phyloP scores from a whole-genome alignment of 176 grass and related monocot species.

The Carex parvula region DNA sequence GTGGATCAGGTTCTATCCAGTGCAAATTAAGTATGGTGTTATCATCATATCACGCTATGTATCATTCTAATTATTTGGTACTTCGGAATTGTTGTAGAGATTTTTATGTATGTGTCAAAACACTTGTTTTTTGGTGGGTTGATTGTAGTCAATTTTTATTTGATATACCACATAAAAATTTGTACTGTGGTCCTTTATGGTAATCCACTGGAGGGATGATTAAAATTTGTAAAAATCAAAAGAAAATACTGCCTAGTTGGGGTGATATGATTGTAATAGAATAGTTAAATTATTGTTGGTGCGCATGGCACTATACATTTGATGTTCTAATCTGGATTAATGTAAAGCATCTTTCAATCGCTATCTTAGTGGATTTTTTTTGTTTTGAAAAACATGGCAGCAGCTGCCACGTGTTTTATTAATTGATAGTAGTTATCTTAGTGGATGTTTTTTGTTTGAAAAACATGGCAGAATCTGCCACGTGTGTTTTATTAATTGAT shows the following conservation, averaged over 20 bases:
- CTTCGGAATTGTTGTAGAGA: conserved; percentile 8
- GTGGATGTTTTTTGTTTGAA: too few relatives aligned
- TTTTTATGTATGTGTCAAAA: conserved; percentile 41
- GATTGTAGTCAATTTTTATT: background rate
- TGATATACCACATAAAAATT: background rate
- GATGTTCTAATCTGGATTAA: background rate
- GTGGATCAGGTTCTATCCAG: conserved; percentile 34
- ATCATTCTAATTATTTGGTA: conserved; percentile 18
- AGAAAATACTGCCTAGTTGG: background rate
- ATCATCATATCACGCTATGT: background rate
- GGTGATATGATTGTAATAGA: background rate
- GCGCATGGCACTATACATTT: background rate
- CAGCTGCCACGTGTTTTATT: too few relatives aligned
- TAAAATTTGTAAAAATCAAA: conserved; percentile 16
- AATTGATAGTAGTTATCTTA: too few relatives aligned
- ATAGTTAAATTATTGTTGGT: conserved; percentile 7
- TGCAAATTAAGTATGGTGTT: background rate
- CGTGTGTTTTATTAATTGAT: too few relatives aligned
- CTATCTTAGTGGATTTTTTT: background rate
- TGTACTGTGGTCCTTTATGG: background rate
- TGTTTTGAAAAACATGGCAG: too few relatives aligned
- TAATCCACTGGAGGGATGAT: background rate
- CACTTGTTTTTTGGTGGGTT: conserved; percentile 15
- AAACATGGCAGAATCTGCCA: too few relatives aligned
- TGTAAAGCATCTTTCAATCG: background rate